Conservation (phyloP, 2,329 filamentous ascomycete genomes). For the Daldinia sp. region DNA sequence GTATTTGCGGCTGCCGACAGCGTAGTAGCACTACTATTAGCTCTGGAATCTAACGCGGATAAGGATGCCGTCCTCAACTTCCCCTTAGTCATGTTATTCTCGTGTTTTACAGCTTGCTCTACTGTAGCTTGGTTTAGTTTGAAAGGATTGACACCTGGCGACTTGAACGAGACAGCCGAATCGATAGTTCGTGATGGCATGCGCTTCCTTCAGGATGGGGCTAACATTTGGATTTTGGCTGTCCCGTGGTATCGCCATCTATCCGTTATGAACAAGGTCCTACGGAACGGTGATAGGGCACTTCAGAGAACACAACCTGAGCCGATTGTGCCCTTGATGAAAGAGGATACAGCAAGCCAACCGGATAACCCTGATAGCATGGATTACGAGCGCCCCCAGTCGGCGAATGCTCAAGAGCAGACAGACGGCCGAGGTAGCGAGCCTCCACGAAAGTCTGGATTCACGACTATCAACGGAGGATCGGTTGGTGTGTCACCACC, state of each 20-base stretch:
- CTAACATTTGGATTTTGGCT: conserved; percentile 70
- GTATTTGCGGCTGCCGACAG: conserved; percentile 70
- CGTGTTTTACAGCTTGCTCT: conserved; percentile 70
- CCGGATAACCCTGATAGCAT: conserved; percentile 67
- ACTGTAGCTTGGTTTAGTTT: conserved; percentile 73
- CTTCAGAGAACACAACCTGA: conserved; percentile 50
- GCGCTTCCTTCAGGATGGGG: conserved; percentile 69
- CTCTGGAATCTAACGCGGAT: conserved; percentile 67
- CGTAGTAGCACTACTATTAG: conserved; percentile 67
- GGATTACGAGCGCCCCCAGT: conserved; percentile 66
- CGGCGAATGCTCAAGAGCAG: conserved; percentile 52
- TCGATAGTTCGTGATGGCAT: conserved; percentile 70
- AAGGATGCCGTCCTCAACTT: conserved; percentile 71
- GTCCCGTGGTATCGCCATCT: conserved; percentile 71
- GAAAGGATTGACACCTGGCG: conserved; percentile 68
- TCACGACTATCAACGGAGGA: conserved; percentile 70
- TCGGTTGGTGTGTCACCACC: conserved; percentile 63
- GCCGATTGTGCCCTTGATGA: conserved; percentile 57
- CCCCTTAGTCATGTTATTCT: conserved; percentile 73
- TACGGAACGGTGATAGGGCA: conserved; percentile 64
- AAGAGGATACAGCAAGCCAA: conserved; percentile 68
- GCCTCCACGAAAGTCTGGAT: conserved; percentile 66
- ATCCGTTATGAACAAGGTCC: conserved; percentile 71
- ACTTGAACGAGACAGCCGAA: conserved; percentile 68
- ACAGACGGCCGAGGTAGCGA: conserved; percentile 64